Evolutionary conservation across 2,329 filamentous ascomycete genomes (phyloP).

Genomic region (Clonostachys chloroleuca): DNA sequence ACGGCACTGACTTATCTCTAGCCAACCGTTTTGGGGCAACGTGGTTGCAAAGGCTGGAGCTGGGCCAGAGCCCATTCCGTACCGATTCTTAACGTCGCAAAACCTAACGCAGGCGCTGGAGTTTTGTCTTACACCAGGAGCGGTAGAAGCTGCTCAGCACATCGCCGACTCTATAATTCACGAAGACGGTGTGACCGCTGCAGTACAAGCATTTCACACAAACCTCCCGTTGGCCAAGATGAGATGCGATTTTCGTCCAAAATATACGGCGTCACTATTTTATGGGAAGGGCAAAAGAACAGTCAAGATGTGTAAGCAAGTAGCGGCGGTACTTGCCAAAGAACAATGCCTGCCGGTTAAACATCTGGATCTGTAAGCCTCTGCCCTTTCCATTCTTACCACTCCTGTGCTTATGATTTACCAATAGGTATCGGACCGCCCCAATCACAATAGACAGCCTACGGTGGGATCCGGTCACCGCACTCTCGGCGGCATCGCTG

Average conservation of each 20-base stretch:
- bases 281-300: background rate
- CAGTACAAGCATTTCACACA: constrained; percentile 32
- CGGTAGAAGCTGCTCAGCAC: constrained; percentile 6
- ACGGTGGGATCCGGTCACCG: constrained; percentile 25
- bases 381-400: too few relatives aligned
- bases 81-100: constrained; percentile 23
- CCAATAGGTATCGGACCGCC: background rate
- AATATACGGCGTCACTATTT: constrained; percentile 36
- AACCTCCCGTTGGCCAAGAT: constrained; percentile 23
- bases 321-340: background rate
- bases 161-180: background rate
- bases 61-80: constrained; percentile 27
- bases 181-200: constrained; percentile 10
- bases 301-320: constrained; percentile 1
- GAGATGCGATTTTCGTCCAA: constrained; percentile 26
- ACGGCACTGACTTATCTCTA: background rate
- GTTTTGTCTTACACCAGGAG: constrained; percentile 21
- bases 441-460: constrained; percentile 20
- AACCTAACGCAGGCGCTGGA: constrained; percentile 28
- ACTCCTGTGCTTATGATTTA: too few relatives aligned
- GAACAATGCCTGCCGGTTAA: background rate
- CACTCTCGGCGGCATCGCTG: constrained; percentile 8
- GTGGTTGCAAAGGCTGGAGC: constrained; percentile 33
- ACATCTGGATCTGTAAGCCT: constrained; percentile 35
- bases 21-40: constrained; percentile 35